Conservation (phyloP, 2,329 filamentous ascomycete genomes). For the Zopfia rhizophila region DNA sequence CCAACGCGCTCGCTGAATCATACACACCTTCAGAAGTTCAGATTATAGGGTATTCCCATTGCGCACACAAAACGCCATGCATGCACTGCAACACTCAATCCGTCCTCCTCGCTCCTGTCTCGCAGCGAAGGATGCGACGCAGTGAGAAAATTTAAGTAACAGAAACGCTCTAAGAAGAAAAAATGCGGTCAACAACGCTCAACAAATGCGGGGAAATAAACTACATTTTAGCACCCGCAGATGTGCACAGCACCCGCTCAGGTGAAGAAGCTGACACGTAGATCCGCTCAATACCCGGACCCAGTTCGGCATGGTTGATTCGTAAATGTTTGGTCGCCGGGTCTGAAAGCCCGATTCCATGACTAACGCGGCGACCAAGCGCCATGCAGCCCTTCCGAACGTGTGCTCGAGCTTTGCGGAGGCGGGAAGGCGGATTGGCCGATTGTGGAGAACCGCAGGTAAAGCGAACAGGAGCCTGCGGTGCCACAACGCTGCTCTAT, state of each 20-base stretch:
- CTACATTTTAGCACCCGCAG: constrained; percentile 44
- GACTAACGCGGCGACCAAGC: constrained; percentile 47
- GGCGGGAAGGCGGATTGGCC: constrained; percentile 35
- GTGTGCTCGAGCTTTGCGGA: constrained; percentile 33
- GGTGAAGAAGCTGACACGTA: constrained; percentile 32
- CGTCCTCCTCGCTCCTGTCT: constrained; percentile 15
- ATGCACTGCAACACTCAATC: constrained; percentile 38
- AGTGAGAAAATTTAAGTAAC: constrained; percentile 42
- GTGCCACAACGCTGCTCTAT: constrained; percentile 58
- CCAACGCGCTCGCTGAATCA: constrained; percentile 10
- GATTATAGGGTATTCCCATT: constrained; percentile 44
- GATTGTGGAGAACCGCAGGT: constrained; percentile 36
- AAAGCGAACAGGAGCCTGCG: constrained; percentile 28
- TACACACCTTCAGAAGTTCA: constrained; percentile 5
- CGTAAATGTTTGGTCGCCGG: constrained; percentile 36
- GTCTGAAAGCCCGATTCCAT: constrained; percentile 40
- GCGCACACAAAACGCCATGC: constrained; percentile 45
- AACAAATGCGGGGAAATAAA: constrained; percentile 49
- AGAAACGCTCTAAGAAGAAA: constrained; percentile 39
- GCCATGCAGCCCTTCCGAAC: constrained; percentile 40
- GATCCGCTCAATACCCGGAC: constrained; percentile 22
- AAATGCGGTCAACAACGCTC: constrained; percentile 24
- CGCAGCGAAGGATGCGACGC: constrained; percentile 29
- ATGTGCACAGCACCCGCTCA: constrained; percentile 14
- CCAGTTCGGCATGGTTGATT: constrained; percentile 18